phyloP scores from a whole-genome alignment of 345 rosid genomes.

The Salix viminalis region DNA sequence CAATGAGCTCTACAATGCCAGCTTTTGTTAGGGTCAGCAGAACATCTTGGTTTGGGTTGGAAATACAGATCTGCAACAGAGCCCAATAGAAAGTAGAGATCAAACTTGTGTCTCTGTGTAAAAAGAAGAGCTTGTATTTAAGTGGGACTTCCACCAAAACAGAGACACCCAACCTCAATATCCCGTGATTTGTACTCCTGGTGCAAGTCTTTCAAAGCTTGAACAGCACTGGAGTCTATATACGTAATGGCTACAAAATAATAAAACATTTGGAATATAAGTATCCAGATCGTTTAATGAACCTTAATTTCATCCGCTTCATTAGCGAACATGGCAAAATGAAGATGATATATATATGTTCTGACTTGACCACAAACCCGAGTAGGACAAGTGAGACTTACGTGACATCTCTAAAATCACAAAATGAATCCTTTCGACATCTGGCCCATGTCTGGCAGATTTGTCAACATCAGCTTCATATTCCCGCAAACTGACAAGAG shows the following conservation, averaged over 20 bases:
- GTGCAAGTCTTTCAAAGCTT: constrained; percentile 85
- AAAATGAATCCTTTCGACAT: constrained; percentile 75
- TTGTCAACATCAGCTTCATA: constrained; percentile 78
- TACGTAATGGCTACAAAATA: constrained; percentile 68
- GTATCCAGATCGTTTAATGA: not conserved
- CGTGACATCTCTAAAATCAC: constrained; percentile 95
- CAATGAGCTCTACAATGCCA: constrained; percentile 68
- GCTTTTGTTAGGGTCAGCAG: constrained; percentile 72
- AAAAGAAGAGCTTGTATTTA: not conserved
- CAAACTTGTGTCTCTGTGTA: not conserved
- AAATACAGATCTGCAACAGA: constrained; percentile 64
- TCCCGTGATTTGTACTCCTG: constrained; percentile 81
- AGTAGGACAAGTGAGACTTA: constrained; percentile 37
- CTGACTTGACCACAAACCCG: not conserved
- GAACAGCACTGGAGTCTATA: constrained; percentile 86
- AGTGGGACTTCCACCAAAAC: not conserved
- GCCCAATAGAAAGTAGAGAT: not conserved
- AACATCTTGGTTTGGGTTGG: constrained; percentile 82
- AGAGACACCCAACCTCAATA: constrained; percentile 52
- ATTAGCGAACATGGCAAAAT: not conserved
- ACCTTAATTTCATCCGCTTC: not conserved
- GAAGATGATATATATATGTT: not conserved
- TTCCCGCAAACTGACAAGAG: constrained; percentile 63
- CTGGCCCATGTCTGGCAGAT: constrained; percentile 70
- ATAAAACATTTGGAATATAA: not conserved